Evolutionary conservation across 306 rosid genomes (phyloP).

Genomic region (Cucurbita maxima): DNA sequence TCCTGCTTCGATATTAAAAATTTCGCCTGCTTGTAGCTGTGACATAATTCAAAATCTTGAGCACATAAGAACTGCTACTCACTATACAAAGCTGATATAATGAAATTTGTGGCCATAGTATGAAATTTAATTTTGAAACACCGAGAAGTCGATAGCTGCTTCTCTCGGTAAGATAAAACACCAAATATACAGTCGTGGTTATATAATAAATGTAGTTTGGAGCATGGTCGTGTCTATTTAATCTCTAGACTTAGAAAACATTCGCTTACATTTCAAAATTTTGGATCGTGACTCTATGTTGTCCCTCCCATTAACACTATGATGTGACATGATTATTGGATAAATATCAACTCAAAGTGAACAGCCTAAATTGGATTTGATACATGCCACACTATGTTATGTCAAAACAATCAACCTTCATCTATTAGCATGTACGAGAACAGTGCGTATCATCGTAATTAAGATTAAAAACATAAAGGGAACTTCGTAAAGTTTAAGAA

Average conservation of each 20-base stretch:
- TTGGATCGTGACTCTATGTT: background rate
- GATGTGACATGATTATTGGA: background rate
- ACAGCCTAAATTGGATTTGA: background rate
- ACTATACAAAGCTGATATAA: background rate
- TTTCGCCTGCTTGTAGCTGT: conserved; percentile 72
- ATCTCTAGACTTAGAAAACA: background rate
- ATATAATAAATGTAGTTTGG: background rate
- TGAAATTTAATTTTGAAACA: background rate
- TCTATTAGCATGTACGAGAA: background rate
- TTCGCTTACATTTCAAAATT: background rate
- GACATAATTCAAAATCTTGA: conserved; percentile 19
- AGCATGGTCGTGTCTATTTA: background rate
- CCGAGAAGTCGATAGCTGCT: background rate
- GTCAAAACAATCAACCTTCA: background rate
- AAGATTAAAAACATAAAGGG: background rate
- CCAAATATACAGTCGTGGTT: background rate
- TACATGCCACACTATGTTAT: background rate
- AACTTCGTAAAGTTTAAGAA: background rate
- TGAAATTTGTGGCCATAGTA: background rate
- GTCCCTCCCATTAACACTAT: background rate
- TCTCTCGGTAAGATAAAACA: background rate
- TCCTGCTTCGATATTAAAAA: conserved; percentile 91
- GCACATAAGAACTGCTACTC: background rate
- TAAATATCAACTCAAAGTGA: background rate
- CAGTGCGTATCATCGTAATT: background rate